phyloP scores from a whole-genome alignment of 768 basidiomycete genomes.

The Mrakia blollopis region DNA sequence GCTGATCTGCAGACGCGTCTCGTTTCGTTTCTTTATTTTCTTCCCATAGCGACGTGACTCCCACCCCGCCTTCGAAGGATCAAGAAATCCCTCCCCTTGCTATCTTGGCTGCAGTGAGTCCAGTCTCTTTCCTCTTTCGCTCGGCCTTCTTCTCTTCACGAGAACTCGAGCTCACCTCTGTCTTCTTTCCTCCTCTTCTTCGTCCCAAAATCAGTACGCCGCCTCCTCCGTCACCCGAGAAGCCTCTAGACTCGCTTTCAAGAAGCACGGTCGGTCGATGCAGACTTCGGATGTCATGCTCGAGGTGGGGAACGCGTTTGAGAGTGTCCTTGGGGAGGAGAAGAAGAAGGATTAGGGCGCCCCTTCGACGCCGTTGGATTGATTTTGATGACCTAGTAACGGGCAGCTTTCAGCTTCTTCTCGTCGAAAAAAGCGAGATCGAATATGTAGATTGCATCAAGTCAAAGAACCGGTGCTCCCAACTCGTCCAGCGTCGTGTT shows the following conservation, averaged over 20 bases:
- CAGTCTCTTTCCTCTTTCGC: background rate
- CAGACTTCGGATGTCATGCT: slow-evolving; percentile 28
- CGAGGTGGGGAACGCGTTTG: slow-evolving; percentile 24
- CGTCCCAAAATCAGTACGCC: slow-evolving; percentile 49
- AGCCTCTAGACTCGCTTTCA: slow-evolving; percentile 70
- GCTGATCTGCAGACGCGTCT: background rate
- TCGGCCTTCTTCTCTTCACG: too few relatives aligned
- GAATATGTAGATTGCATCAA: too few relatives aligned
- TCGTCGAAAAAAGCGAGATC: too few relatives aligned
- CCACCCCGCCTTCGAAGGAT: slow-evolving; percentile 38
- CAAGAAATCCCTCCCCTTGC: slow-evolving; percentile 38
- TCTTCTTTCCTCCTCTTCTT: too few relatives aligned
- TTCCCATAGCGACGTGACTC: slow-evolving; percentile 40
- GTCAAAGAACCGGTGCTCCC: too few relatives aligned
- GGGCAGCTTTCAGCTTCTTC: too few relatives aligned
- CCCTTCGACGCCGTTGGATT: too few relatives aligned
- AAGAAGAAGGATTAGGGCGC: background rate
- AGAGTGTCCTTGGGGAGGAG: background rate
- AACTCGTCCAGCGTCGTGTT: too few relatives aligned
- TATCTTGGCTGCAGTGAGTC: slow-evolving; percentile 22
- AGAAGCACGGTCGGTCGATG: slow-evolving; percentile 68
- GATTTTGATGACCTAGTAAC: too few relatives aligned
- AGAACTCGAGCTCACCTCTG: background rate
- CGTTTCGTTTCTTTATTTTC: background rate
- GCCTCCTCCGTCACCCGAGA: slow-evolving; percentile 85